Evolutionary conservation across 306 rosid genomes (phyloP).

Genomic region (Prinsepia uniflora): DNA sequence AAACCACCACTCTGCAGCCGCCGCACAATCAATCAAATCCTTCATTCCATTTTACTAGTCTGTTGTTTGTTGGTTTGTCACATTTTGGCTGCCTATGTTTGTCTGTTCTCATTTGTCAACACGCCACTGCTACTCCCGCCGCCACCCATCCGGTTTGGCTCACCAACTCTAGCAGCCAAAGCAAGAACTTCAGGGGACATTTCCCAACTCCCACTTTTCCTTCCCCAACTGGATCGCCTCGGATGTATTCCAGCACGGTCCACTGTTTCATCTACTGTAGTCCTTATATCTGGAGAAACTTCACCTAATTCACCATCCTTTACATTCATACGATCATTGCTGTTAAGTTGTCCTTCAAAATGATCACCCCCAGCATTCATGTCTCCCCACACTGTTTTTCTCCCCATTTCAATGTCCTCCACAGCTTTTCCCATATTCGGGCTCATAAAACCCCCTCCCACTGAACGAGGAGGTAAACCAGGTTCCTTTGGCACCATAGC

Average conservation of each 20-base stretch:
- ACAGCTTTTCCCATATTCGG: slow-evolving; percentile 83
- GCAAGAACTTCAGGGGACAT: slow-evolving; percentile 99
- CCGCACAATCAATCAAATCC: slow-evolving; percentile 28
- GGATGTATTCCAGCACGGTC: slow-evolving; percentile 82
- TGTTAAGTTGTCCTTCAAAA: slow-evolving; percentile 55
- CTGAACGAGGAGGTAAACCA: slow-evolving; percentile 62
- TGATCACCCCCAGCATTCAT: slow-evolving; percentile 58
- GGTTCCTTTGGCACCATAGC: slow-evolving; percentile 72
- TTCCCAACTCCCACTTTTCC: slow-evolving; percentile 99
- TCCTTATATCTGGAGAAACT: slow-evolving; percentile 71
- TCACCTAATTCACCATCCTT: slow-evolving; percentile 78
- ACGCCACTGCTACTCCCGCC: slow-evolving; percentile 57
- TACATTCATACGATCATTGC: slow-evolving; percentile 52
- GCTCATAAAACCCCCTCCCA: slow-evolving; percentile 82
- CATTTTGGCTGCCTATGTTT: slow-evolving; percentile 22
- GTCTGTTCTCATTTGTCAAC: slow-evolving; percentile 39
- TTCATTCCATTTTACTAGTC: slow-evolving; percentile 13
- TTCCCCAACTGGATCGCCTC: slow-evolving; percentile 93
- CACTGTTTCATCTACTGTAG: slow-evolving; percentile 54
- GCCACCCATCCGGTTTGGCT: slow-evolving; percentile 43
- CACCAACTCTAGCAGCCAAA: slow-evolving; percentile 83
- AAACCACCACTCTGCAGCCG: slow-evolving; percentile 15
- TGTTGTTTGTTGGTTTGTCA: slow-evolving; percentile 2
- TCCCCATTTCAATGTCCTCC: slow-evolving; percentile 93
- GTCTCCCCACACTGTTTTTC: slow-evolving; percentile 90